These are phyloP conservation scores for Colletotrichum sp. DNA, from an alignment of 2,329 filamentous ascomycete genomes.

Conservation along the genomic window DNA sequence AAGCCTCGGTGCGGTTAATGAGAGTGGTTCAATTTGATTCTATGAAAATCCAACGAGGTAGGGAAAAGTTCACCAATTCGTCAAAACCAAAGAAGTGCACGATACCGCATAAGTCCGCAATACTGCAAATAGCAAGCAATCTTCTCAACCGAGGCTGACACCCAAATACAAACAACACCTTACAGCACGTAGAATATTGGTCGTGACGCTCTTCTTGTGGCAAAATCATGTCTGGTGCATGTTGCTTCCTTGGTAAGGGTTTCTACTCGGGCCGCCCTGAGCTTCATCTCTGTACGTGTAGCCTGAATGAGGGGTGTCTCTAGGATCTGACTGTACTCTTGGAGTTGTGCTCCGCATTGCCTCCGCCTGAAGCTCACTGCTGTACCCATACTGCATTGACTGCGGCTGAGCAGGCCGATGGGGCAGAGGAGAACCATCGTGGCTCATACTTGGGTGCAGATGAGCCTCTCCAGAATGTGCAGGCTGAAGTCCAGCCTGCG, in stretches of 20 bases:
- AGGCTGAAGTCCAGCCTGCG: neutral
- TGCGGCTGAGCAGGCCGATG: neutral
- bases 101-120: neutral
- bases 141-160: neutral
- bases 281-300: neutral
- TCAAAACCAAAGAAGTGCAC: neutral
- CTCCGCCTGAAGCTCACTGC: neutral
- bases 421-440: neutral
- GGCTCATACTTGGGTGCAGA: neutral
- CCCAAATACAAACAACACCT: neutral
- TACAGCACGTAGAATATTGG: neutral
- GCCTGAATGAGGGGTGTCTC: neutral
- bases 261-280: neutral
- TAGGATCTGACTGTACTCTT: neutral
- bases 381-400: neutral
- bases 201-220: neutral
- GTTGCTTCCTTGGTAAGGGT: neutral
- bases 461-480: neutral
- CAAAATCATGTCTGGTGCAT: neutral
- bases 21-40: neutral
- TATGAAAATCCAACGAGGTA: neutral
- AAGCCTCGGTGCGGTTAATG: neutral
- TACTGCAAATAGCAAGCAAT: neutral
- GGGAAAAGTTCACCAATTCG: neutral
- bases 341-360: neutral